phyloP scores from a whole-genome alignment of 805 yeast genomes.

The Nakazawaea wyomingensis region DNA sequence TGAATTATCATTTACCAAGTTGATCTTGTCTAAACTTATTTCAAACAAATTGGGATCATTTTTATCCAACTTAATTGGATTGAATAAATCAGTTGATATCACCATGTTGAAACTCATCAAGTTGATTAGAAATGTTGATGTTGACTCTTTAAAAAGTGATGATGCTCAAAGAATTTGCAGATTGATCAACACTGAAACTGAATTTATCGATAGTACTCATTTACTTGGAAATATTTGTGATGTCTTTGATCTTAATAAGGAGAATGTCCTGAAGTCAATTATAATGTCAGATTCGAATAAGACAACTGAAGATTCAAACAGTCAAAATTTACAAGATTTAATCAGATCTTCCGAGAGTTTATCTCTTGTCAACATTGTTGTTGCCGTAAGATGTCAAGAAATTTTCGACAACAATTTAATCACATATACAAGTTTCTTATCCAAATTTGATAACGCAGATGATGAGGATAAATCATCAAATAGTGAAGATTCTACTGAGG shows the following conservation, averaged over 20 bases:
- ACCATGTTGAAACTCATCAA: constrained; percentile 11
- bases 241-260: background rate
- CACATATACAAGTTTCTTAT: background rate
- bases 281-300: background rate
- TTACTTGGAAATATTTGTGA: constrained; percentile 6
- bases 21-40: constrained; percentile 11
- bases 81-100: constrained; percentile 4
- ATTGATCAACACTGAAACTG: constrained; percentile 9
- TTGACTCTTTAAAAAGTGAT: constrained; percentile 2
- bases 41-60: constrained; percentile 14
- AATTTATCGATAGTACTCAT: constrained; percentile 3
- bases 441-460: background rate
- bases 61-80: constrained; percentile 9
- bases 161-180: background rate
- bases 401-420: constrained; percentile 6
- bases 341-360: constrained; percentile 2
- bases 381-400: constrained; percentile 9
- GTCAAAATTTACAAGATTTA: constrained; percentile 5
- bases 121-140: constrained; percentile 6
- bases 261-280: background rate
- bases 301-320: background rate
- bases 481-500: constrained; percentile 9
- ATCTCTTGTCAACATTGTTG: constrained; percentile 6
- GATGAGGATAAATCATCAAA: background rate
- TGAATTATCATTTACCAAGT: constrained; percentile 4